Evolutionary conservation across 139 green algal species (phyloP).

Genomic region (Chlamydomonas sp.): DNA sequence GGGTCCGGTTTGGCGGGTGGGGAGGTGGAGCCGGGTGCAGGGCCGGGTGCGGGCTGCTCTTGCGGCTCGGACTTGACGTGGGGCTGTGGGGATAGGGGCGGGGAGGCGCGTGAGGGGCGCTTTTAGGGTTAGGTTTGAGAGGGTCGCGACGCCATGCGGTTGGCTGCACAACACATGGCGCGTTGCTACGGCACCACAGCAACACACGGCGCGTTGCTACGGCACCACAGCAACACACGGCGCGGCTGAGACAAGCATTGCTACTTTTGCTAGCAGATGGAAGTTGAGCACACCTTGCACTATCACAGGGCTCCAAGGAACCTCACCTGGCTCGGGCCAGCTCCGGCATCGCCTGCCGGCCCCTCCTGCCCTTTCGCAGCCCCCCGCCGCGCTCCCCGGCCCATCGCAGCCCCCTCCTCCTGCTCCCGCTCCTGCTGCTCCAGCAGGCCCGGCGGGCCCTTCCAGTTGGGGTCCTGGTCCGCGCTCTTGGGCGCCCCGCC

Average conservation of each 20-base stretch:
- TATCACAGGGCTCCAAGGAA: too few species aligned
- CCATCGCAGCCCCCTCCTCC: background rate
- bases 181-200: background rate
- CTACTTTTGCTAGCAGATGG: too few species aligned
- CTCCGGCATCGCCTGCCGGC: too few species aligned
- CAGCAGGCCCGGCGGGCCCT: background rate
- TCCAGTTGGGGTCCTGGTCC: conserved; percentile 7
- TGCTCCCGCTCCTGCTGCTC: background rate
- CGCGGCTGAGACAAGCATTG: background rate
- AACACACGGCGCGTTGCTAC: background rate
- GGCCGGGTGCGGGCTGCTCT: too few species aligned
- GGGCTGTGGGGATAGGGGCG: too few species aligned
- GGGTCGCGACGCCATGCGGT: too few species aligned
- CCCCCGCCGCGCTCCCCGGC: background rate
- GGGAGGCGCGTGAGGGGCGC: too few species aligned
- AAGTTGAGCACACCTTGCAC: too few species aligned
- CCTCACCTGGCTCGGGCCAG: too few species aligned
- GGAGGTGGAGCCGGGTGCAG: background rate
- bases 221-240: background rate
- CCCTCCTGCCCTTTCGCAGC: too few species aligned
- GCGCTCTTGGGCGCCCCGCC: background rate
- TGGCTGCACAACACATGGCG: background rate
- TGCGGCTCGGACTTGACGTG: too few species aligned
- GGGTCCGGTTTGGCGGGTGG: background rate
- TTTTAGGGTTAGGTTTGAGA: too few species aligned